Base-by-base conservation (phyloP, 129 eudicot species). In the Artemisia annua region DNA sequence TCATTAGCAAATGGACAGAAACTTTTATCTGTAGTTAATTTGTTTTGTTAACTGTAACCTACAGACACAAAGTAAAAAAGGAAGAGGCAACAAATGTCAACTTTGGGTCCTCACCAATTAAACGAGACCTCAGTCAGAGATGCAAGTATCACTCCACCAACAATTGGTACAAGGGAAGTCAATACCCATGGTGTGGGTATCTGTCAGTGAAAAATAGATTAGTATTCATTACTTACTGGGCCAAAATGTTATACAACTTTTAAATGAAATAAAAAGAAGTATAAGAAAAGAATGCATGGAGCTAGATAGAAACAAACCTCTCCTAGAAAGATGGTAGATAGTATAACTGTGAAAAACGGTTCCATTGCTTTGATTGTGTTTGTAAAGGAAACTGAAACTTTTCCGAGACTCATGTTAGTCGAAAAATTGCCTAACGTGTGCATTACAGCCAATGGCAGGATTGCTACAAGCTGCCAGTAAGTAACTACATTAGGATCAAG, bases 91-190 rank as follows among this genome's bases (percentile, higher is more conserved):
- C 22, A 9, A 63, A 35, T 26, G 39, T 69, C 54, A 24, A 52
- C 44, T 26, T 48, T 75, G 24, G 69, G 70, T 52, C 30, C 96
- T 81, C 77, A 90, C 99, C 99, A 95, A 67, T 95, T 90, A 35
- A 95, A 90, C 26, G 97, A 95, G 12, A 78, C 97, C 80, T 94
- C 99, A 2, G 97, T 95, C 83, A 91, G 65, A 20, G 99, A 95
- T 69, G 99, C 99, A 73, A 90, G 81, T 72, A 79, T 88, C 51
- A 95, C 99, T 81, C 99, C 99, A 66, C 99, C 99, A 81, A 90
- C 99, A 78, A 95, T 88, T 43, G 99, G 99, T 63, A 88, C 24
- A 59, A 95, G 96, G 44, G 99, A 84, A 53, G 79, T 63, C 69
- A 86, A 78, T 26, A 95, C 91, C 99, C 97, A 95, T 53, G 80